Percentiles rank a stretch among this genome's conserved stretches.
Evolutionary conservation across 2,329 filamentous ascomycete species (phyloP).

Genomic region (Setomelanomma holmii): DNA sequence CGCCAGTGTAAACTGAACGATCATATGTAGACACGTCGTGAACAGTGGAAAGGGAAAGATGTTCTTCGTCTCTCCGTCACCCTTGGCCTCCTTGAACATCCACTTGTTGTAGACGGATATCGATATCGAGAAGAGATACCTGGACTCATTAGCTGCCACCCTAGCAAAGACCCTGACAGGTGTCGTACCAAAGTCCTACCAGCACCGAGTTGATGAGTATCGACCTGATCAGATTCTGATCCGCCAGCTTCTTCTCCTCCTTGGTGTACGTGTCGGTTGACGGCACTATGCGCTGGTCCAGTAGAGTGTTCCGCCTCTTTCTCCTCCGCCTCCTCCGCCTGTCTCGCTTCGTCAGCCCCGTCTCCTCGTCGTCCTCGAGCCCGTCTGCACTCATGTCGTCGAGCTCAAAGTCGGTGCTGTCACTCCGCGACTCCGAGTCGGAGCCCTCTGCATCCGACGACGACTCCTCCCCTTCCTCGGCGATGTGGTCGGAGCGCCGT

Average conservation of each 20-base stretch:
- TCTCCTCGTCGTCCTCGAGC: constrained; percentile 84
- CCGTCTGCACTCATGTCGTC: constrained; percentile 72
- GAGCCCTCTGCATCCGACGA: constrained; percentile 37
- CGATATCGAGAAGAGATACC: constrained; percentile 84
- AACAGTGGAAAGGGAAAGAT: constrained; percentile 96
- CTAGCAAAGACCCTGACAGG: neutral
- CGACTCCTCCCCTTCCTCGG: constrained; percentile 41
- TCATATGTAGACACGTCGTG: constrained; percentile 93
- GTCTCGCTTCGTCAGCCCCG: constrained; percentile 79
- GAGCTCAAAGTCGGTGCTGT: constrained; percentile 62
- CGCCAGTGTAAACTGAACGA: constrained; percentile 84
- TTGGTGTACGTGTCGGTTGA: constrained; percentile 65
- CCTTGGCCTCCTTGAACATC: constrained; percentile 80
- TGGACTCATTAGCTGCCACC: constrained; percentile 29
- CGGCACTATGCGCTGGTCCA: constrained; percentile 73
- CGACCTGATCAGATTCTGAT: constrained; percentile 73
- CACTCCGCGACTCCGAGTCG: constrained; percentile 44
- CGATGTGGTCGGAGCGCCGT: constrained; percentile 41
- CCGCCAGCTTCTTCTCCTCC: constrained; percentile 77
- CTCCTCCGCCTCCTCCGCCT: constrained; percentile 71
- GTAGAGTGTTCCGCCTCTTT: constrained; percentile 71
- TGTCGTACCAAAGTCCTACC: constrained; percentile 80
- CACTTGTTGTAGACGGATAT: constrained; percentile 92
- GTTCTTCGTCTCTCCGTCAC: constrained; percentile 44
- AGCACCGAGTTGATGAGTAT: constrained; percentile 78